These are phyloP conservation scores for Cadophora sp. DNA, from an alignment of 2,329 filamentous ascomycete species.

Conservation along the genomic window DNA sequence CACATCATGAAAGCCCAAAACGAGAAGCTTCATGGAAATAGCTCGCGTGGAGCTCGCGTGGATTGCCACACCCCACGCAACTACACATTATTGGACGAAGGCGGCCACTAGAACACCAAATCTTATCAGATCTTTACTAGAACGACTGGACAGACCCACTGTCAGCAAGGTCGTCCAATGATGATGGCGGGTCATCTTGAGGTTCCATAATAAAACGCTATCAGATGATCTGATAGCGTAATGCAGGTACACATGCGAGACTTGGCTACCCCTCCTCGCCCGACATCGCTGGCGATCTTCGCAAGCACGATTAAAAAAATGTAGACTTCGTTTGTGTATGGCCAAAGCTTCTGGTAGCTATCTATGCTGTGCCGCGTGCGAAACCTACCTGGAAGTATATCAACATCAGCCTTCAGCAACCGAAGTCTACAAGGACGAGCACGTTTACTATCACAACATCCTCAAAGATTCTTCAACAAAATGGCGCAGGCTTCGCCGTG, in stretches of 20 bases:
- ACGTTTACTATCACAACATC: neutral
- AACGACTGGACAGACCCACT: neutral
- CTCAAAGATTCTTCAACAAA: neutral
- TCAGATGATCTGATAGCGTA: slow-evolving; percentile 18
- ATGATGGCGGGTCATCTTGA: neutral
- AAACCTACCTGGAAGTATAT: neutral
- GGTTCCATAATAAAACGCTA: neutral
- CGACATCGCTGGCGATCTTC: neutral
- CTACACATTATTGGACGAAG: neutral
- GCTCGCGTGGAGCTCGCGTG: too few species aligned
- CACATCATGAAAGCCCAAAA: too few species aligned
- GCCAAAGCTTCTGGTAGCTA: neutral
- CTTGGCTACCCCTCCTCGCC: slow-evolving; percentile 7
- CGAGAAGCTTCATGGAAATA: too few species aligned
- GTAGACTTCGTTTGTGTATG: neutral
- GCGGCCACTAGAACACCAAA: neutral
- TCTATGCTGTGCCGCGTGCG: slow-evolving; percentile 2
- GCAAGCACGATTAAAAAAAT: neutral
- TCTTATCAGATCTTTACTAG: slow-evolving; percentile 12
- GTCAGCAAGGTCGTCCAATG: neutral
- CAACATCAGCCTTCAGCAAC: neutral
- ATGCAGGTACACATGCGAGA: slow-evolving; percentile 6
- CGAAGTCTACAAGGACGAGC: neutral
- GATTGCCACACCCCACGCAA: neutral
- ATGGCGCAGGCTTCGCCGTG: neutral